Base-by-base conservation (phyloP, 371 early-diverging fungal species). In the Zychaea mexicana region DNA sequence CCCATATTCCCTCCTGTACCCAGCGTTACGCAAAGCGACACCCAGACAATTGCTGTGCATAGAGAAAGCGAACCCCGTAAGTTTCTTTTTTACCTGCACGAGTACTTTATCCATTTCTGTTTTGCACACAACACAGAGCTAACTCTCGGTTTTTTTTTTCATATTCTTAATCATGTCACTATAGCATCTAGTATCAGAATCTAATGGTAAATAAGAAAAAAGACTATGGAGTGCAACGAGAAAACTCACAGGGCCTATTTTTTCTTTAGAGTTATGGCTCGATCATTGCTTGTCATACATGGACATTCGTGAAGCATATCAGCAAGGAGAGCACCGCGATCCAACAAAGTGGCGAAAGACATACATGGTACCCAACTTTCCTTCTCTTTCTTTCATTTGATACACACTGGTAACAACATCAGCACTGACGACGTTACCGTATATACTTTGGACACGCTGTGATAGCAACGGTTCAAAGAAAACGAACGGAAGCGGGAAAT, bases 141-240 rank as follows among this genome's bases (percentile, higher is more conserved):
- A 31, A 2, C 15, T 24, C 26, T 22, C n/a, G n/a, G n/a, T n/a
- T n/a, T 57, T 8, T 17, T 52, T 26, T 38, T 33, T 32, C 19
- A 24, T 61, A 21, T 60, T n/a, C 13, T 42, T n/a, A n/a, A n/a
- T n/a, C n/a, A n/a, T n/a, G n/a, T 46, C 17, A 27, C 12, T 22
- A 22, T 54, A 80, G 80, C 74, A 76, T 31, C 59, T 78, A n/a
- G 53, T 68, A 3, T 60, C 63, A 32, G 72, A 76, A 33, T 71
- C 78, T 10, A 60, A 73, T 56, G 81, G 81, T 81, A 66, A 45
- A n/a, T n/a, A n/a, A n/a, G n/a, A n/a, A n/a, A n/a, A n/a, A n/a
- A n/a, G n/a, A n/a, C n/a, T 42, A 58, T 2, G 24, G 10, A 28
- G 49, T 19, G 21, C 28, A 12, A 45, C 47, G 55, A 10, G 17